These are phyloP conservation scores for Umbilicus rupestris DNA, from an alignment of 164 flowering plant genomes.

Conservation along the genomic window DNA sequence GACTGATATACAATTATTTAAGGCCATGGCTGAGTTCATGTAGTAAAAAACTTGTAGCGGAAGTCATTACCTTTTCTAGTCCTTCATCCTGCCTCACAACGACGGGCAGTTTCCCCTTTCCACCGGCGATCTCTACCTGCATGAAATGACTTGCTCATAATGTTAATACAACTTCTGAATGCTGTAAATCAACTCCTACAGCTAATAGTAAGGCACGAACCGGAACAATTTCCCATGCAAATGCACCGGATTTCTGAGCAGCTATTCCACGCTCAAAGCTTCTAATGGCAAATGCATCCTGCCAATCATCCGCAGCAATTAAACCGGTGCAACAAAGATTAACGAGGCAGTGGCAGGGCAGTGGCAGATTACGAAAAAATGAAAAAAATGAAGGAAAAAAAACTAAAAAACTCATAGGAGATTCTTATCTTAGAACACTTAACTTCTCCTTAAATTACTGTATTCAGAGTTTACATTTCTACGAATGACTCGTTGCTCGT, in stretches of 20 bases:
- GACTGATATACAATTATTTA: no score
- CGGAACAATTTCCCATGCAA: conserved; percentile 57
- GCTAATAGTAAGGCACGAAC: conserved; percentile 17
- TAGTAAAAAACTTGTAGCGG: background rate
- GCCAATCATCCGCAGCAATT: conserved; percentile 1
- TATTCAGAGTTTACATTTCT: no score
- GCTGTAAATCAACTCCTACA: background rate
- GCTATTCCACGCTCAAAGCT: conserved; percentile 54
- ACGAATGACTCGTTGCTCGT: no score
- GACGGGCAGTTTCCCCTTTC: conserved; percentile 51
- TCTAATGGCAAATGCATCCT: conserved; percentile 48
- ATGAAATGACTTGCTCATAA: background rate
- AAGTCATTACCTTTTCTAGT: conserved; percentile 46
- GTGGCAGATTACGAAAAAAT: background rate
- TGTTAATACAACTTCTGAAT: background rate
- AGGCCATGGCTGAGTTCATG: background rate
- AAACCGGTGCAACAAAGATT: background rate
- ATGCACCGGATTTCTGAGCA: conserved; percentile 37
- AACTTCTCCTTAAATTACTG: no score
- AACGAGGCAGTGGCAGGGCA: background rate
- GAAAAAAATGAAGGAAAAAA: background rate
- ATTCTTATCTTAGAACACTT: no score
- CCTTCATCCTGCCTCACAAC: conserved; percentile 66
- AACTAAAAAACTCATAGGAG: background rate
- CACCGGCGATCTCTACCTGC: conserved; percentile 64